phyloP scores from a whole-genome alignment of 345 rosid genomes.

The Bruguiera gymnorhiza region DNA sequence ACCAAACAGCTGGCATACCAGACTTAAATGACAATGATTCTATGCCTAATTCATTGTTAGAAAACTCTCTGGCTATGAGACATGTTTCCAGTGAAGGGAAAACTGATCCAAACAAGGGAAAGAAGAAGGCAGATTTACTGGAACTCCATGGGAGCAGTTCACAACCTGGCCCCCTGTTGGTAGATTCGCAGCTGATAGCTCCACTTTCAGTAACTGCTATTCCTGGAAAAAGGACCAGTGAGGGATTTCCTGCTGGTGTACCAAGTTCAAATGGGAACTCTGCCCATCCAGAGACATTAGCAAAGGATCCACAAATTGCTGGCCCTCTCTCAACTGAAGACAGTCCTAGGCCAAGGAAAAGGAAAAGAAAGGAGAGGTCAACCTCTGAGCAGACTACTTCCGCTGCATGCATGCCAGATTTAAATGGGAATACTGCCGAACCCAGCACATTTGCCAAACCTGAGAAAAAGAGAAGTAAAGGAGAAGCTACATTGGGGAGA shows the following conservation, averaged over 20 bases:
- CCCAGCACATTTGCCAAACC: slow-evolving; percentile 25
- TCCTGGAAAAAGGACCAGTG: slow-evolving; percentile 18
- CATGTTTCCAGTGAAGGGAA: slow-evolving; percentile 14
- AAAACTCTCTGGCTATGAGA: slow-evolving; percentile 16
- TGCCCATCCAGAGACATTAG: background rate
- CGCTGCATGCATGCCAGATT: slow-evolving; percentile 47
- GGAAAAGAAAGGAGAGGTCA: slow-evolving; percentile 50
- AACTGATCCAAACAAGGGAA: slow-evolving; percentile 22
- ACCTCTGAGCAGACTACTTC: slow-evolving; percentile 23
- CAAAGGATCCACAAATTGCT: background rate
- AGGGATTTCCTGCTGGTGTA: slow-evolving; percentile 20
- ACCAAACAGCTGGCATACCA: slow-evolving; percentile 38
- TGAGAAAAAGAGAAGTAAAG: slow-evolving; percentile 44
- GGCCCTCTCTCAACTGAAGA: slow-evolving; percentile 4
- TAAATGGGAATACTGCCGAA: slow-evolving; percentile 48
- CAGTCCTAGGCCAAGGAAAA: slow-evolving; percentile 31
- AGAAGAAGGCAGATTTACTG: slow-evolving; percentile 8
- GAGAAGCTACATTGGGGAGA: slow-evolving; percentile 21
- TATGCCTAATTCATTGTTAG: slow-evolving; percentile 8
- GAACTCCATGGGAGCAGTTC: slow-evolving; percentile 20
- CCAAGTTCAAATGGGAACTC: slow-evolving; percentile 26
- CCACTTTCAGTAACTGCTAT: slow-evolving; percentile 31
- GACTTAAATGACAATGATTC: slow-evolving; percentile 50
- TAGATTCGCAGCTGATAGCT: slow-evolving; percentile 40
- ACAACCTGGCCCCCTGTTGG: slow-evolving; percentile 24